Evolutionary conservation across 164 flowering plant species (phyloP).

Genomic region (Dillenia turbinata): DNA sequence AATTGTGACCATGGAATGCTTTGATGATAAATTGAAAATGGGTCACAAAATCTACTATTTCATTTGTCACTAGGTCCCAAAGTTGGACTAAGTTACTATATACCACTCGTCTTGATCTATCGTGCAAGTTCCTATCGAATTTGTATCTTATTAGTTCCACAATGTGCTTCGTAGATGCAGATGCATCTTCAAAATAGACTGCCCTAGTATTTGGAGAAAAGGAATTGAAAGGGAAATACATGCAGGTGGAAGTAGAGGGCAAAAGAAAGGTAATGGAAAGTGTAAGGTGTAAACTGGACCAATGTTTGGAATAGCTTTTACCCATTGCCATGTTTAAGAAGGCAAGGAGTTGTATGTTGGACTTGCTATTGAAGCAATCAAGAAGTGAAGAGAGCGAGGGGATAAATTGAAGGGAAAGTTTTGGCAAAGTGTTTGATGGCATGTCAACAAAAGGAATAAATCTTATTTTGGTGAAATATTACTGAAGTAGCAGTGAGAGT

Average conservation of each 20-base stretch:
- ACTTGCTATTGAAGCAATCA: neutral
- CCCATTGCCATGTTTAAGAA: conserved; percentile 6
- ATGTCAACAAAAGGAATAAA: no score
- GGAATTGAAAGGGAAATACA: conserved; percentile 15
- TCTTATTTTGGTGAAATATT: no score
- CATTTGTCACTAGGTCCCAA: conserved; percentile 11
- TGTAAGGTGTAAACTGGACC: neutral
- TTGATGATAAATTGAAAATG: conserved; percentile 23
- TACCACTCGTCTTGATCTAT: conserved; percentile 14
- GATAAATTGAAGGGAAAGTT: conserved; percentile 8
- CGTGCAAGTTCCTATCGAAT: neutral
- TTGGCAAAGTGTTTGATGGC: conserved; percentile 11
- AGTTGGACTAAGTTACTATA: conserved; percentile 9
- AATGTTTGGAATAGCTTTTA: neutral
- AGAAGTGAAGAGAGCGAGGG: conserved; percentile 6
- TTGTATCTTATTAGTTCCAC: conserved; percentile 21
- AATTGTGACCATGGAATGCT: neutral
- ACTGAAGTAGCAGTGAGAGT: no score
- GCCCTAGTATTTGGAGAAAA: conserved; percentile 9
- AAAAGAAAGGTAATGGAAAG: neutral
- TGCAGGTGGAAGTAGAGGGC: conserved; percentile 6
- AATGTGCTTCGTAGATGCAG: conserved; percentile 7
- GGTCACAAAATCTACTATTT: conserved; percentile 13
- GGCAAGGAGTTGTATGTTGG: conserved; percentile 1
- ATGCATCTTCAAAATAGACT: conserved; percentile 10